These are phyloP conservation scores for Jackrogersella multiformis DNA, from an alignment of 495 filamentous ascomycete species.

Conservation along the genomic window DNA sequence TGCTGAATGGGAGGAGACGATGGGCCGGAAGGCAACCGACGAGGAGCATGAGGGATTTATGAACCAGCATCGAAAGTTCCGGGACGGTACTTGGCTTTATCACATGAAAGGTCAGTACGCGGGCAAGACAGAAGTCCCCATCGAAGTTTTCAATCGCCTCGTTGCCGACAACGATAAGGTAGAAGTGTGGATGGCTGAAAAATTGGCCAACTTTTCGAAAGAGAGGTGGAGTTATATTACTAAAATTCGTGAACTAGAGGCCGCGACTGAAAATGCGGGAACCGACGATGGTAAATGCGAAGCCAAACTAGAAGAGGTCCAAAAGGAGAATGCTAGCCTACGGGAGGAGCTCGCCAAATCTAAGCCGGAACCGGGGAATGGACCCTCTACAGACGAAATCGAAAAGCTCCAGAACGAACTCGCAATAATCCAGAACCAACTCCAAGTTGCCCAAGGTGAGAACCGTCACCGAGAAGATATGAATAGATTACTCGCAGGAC, in stretches of 20 bases:
- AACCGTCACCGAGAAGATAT: no score
- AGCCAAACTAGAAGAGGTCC: neutral
- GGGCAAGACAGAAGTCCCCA: constrained; percentile 18
- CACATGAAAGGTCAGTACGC: constrained; percentile 18
- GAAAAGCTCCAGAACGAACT: neutral
- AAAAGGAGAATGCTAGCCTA: neutral
- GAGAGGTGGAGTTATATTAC: neutral
- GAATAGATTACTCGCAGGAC: no score
- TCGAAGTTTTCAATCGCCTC: constrained; percentile 35
- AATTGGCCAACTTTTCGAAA: neutral
- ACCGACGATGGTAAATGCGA: neutral
- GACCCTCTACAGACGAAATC: neutral
- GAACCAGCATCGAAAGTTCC: constrained; percentile 4
- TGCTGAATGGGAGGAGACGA: neutral
- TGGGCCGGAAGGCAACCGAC: neutral
- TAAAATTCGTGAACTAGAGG: neutral
- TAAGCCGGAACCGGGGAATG: neutral
- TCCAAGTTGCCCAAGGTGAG: no score
- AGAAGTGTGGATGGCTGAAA: neutral
- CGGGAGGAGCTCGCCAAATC: neutral
- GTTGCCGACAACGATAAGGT: constrained; percentile 30
- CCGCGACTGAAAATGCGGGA: neutral
- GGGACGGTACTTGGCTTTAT: constrained; percentile 29
- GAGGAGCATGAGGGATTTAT: constrained; percentile 13
- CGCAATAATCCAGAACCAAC: neutral